These are phyloP conservation scores for Poronia punctata DNA, from an alignment of 495 filamentous ascomycete species.

Conservation along the genomic window DNA sequence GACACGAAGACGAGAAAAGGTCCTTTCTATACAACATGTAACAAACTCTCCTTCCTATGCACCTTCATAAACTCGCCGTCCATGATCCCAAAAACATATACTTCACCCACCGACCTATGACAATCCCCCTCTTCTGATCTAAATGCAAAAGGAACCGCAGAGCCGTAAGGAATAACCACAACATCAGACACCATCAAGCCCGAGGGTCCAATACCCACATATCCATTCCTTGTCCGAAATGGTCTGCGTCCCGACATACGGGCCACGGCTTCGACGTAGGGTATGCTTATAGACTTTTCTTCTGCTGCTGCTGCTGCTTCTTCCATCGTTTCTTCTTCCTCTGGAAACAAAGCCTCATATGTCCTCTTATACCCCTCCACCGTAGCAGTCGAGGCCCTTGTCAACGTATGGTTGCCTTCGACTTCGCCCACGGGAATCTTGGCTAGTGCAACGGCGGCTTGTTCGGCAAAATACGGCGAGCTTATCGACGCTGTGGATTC, in stretches of 20 bases:
- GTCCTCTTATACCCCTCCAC: constrained; percentile 6
- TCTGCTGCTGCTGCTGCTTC: neutral
- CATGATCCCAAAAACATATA: constrained; percentile 12
- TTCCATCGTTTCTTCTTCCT: neutral
- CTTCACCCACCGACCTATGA: constrained; percentile 6
- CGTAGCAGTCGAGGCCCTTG: constrained; percentile 3
- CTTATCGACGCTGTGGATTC: constrained; percentile 11
- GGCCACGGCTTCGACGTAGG: constrained; percentile 3
- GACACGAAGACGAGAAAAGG: neutral
- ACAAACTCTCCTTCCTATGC: constrained; percentile 8
- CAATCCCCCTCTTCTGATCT: constrained; percentile 2
- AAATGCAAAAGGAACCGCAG: constrained; percentile 7
- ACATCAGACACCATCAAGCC: constrained; percentile 4
- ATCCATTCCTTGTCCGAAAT: constrained; percentile 5
- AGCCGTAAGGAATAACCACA: constrained; percentile 8
- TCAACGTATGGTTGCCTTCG: neutral
- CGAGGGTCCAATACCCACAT: constrained; percentile 7
- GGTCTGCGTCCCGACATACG: constrained; percentile 4
- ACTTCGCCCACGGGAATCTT: constrained; percentile 8
- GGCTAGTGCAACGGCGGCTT: constrained; percentile 9
- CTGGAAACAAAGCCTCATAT: constrained; percentile 2
- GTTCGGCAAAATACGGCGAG: constrained; percentile 10
- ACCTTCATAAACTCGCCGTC: constrained; percentile 14
- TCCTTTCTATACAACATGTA: constrained; percentile 4
- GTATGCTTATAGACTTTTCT: neutral